Evolutionary conservation across 352 stramenopile genomes (phyloP).

Genomic region (Globisporangium mamillatum): DNA sequence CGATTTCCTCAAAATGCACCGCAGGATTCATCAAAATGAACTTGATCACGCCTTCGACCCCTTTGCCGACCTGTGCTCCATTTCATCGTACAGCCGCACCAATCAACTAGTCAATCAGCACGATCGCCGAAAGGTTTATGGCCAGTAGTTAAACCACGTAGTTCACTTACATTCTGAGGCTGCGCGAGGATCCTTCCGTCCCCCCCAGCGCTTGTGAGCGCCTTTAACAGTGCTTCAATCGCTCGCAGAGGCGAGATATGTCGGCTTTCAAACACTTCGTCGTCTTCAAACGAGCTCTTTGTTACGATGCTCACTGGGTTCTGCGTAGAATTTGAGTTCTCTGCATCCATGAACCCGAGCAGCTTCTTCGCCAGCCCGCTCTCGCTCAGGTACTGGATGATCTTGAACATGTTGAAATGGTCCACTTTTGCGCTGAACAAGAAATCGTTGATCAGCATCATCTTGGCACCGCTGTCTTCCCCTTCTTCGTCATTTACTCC

Average conservation of each 20-base stretch:
- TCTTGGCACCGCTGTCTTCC: slow-evolving; percentile 39
- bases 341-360: slow-evolving; percentile 69
- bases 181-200: slow-evolving; percentile 78
- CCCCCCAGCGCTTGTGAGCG: slow-evolving; percentile 59
- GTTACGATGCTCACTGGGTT: neutral
- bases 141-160: neutral
- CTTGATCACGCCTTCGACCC: slow-evolving; percentile 73
- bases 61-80: slow-evolving; percentile 34
- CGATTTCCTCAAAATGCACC: slow-evolving; percentile 93
- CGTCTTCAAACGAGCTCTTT: slow-evolving; percentile 2
- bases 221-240: slow-evolving; percentile 75
- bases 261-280: slow-evolving; percentile 60
- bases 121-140: neutral
- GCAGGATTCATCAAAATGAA: slow-evolving; percentile 96
- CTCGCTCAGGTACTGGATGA: slow-evolving; percentile 74
- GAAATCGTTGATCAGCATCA: slow-evolving; percentile 86
- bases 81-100: neutral
- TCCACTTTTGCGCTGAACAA: slow-evolving; percentile 76
- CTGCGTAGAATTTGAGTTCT: slow-evolving; percentile 11
- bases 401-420: slow-evolving; percentile 91
- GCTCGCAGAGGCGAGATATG: slow-evolving; percentile 81
- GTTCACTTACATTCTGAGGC: slow-evolving; percentile 48
- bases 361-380: slow-evolving; percentile 85
- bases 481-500: neutral
- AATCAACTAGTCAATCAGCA: slow-evolving; percentile 9